These are phyloP conservation scores for Triangularia setosa DNA, from an alignment of 2,329 filamentous ascomycete species.

Conservation along the genomic window DNA sequence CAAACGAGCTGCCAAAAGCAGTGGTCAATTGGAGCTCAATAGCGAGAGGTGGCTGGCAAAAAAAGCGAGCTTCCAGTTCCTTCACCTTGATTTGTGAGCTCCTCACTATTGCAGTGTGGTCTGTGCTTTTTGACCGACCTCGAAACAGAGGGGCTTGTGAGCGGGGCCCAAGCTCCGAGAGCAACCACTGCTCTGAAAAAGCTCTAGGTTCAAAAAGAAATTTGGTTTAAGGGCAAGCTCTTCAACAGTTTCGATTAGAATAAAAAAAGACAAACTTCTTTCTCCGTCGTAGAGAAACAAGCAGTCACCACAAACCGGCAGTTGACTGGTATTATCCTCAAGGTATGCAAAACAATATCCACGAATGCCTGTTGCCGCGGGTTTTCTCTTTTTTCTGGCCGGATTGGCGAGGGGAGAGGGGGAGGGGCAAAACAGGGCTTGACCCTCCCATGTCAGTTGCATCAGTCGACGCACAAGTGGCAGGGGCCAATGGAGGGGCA, in stretches of 20 bases:
- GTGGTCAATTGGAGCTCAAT: neutral
- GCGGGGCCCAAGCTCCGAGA: neutral
- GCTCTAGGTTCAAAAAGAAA: neutral
- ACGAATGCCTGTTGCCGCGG: slow-evolving; percentile 9
- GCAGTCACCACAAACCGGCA: neutral
- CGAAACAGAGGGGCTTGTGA: neutral
- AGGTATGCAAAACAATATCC: neutral
- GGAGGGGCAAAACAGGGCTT: slow-evolving; percentile 30
- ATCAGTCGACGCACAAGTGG: slow-evolving; percentile 26
- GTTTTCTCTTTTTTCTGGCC: slow-evolving; percentile 7
- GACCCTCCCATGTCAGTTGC: slow-evolving; percentile 26
- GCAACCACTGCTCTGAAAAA: neutral
- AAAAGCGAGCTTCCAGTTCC: neutral
- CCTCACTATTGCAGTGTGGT: neutral
- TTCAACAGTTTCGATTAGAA: neutral
- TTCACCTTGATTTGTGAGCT: neutral
- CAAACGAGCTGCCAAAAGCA: neutral
- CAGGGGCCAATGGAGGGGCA: slow-evolving; percentile 23
- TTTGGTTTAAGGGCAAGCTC: neutral
- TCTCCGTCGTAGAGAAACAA: neutral
- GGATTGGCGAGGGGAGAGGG: slow-evolving; percentile 5
- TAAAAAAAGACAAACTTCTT: neutral
- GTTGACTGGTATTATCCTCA: neutral
- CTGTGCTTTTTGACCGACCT: neutral
- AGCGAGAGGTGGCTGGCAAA: neutral